A percentile compares a stretch with the other conserved stretches of the same genome.
Evolutionary conservation across 2,329 filamentous ascomycete genomes (phyloP).

Genomic region (Diaporthe capsici): DNA sequence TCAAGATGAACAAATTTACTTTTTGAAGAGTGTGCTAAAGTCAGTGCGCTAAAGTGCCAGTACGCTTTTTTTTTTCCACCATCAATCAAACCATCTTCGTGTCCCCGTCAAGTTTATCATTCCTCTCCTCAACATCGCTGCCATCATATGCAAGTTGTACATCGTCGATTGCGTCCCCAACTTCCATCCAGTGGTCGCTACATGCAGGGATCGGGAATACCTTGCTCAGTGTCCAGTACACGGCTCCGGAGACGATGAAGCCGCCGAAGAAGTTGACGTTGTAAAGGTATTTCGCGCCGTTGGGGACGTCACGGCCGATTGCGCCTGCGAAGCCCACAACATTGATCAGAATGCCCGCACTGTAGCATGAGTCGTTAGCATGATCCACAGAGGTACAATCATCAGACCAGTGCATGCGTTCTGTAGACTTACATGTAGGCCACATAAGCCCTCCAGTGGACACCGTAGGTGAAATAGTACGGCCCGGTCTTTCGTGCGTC

Average conservation of each 20-base stretch:
- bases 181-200: conserved; percentile 83
- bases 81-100: conserved; percentile 36
- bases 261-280: conserved; percentile 92
- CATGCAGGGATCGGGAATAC: conserved; percentile 81
- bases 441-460: conserved; percentile 87
- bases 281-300: conserved; percentile 88
- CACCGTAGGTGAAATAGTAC: conserved; percentile 81
- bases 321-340: conserved; percentile 92
- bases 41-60: not conserved
- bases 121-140: conserved; percentile 30
- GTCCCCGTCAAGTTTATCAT: conserved; percentile 26
- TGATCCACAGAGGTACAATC: not conserved
- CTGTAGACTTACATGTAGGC: conserved; percentile 74
- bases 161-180: conserved; percentile 74
- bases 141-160: conserved; percentile 62
- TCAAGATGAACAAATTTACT: not conserved
- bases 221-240: conserved; percentile 80
- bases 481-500: conserved; percentile 74
- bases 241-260: conserved; percentile 75
- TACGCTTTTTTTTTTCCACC: not conserved
- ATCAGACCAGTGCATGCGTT: not conserved
- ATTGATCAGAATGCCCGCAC: conserved; percentile 85
- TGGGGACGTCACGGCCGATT: conserved; percentile 78
- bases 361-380: not conserved
- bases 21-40: not conserved